Evolutionary conservation across 1,284 basidiomycete species (phyloP).

Genomic region (Cutaneotrichosporon sp.): DNA sequence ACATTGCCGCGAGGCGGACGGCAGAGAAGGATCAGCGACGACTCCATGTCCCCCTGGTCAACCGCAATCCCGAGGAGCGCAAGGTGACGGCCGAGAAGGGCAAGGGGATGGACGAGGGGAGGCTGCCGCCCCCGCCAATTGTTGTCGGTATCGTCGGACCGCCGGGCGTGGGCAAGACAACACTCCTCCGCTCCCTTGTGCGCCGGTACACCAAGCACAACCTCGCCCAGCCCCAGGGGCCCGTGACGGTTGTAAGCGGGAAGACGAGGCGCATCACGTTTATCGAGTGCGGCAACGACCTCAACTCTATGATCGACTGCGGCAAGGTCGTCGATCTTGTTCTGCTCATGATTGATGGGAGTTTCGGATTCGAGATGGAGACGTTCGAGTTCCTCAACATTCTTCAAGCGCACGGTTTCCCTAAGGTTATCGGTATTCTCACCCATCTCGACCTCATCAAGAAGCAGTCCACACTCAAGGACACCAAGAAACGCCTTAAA

Average conservation of each 20-base stretch:
- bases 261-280: conserved; percentile 92
- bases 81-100: conserved; percentile 46
- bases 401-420: conserved; percentile 94
- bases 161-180: conserved; percentile 95
- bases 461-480: conserved; percentile 77
- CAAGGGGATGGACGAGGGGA: conserved; percentile 45
- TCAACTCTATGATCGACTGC: conserved; percentile 97
- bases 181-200: conserved; percentile 85
- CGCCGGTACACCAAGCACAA: conserved; percentile 93
- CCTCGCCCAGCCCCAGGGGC: conserved; percentile 81
- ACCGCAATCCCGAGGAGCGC: conserved; percentile 82
- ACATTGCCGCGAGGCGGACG: conserved; percentile 81
- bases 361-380: conserved; percentile 99
- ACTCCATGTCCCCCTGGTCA: conserved; percentile 91
- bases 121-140: conserved; percentile 74
- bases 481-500: conserved; percentile 92
- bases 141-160: conserved; percentile 97
- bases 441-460: conserved; percentile 97
- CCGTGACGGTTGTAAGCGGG: conserved; percentile 87
- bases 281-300: conserved; percentile 94
- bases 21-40: conserved; percentile 91
- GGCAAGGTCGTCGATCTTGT: conserved; percentile 96
- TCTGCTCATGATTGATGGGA: conserved; percentile 94
- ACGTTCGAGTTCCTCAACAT: conserved; percentile 98
- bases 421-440: conserved; percentile 94